phyloP scores from a whole-genome alignment of 2,329 filamentous ascomycete genomes.

The Elsinoe batatas region DNA sequence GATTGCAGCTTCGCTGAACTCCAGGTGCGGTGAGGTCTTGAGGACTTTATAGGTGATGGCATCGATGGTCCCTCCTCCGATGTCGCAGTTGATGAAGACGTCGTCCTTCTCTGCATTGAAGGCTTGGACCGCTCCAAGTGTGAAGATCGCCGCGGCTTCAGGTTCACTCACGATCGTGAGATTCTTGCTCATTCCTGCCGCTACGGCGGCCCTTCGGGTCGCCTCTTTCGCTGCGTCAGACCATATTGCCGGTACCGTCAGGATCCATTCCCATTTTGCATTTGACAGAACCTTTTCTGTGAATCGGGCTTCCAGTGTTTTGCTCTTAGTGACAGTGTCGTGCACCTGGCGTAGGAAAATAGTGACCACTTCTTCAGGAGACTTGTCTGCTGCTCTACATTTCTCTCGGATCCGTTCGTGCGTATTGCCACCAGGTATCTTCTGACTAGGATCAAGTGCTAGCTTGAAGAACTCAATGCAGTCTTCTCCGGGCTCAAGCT shows the following conservation, averaged over 20 bases:
- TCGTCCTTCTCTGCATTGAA: constrained; percentile 61
- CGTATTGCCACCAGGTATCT: neutral
- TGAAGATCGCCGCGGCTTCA: constrained; percentile 39
- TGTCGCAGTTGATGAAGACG: constrained; percentile 50
- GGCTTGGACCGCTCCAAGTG: constrained; percentile 67
- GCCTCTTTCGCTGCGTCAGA: constrained; percentile 78
- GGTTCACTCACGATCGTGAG: constrained; percentile 75
- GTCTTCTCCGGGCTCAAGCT: neutral
- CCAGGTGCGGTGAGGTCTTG: constrained; percentile 44
- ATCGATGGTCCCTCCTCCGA: constrained; percentile 54
- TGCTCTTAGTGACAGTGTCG: neutral
- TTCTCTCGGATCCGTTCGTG: neutral
- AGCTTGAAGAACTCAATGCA: neutral
- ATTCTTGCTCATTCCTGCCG: constrained; percentile 65
- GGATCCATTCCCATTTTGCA: constrained; percentile 45
- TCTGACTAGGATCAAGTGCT: neutral
- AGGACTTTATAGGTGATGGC: constrained; percentile 75
- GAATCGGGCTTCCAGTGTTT: neutral
- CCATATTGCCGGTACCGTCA: constrained; percentile 78
- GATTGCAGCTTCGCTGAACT: constrained; percentile 68
- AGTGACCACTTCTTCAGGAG: neutral
- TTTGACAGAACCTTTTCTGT: neutral
- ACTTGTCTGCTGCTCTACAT: neutral
- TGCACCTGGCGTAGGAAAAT: neutral
- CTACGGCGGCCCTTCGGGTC: constrained; percentile 65